Evolutionary conservation across 768 basidiomycete genomes (phyloP).

Genomic region (Phaeolepiota aurea): DNA sequence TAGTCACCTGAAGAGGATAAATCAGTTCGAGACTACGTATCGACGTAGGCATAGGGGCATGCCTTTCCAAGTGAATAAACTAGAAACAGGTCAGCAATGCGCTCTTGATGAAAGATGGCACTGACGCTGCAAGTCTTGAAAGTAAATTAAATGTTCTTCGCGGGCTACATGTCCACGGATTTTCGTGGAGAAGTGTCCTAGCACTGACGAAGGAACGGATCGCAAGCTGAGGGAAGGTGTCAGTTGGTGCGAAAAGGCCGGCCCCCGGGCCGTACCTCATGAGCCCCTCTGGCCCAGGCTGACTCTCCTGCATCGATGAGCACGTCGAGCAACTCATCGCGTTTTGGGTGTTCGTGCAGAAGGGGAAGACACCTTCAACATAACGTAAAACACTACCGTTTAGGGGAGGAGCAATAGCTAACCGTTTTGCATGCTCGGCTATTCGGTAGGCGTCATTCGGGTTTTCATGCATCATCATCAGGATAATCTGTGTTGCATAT

Average conservation of each 20-base stretch:
- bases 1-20: constrained; percentile 37
- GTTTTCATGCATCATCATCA: constrained; percentile 62
- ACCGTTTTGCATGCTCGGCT: constrained; percentile 64
- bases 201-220: constrained; percentile 57
- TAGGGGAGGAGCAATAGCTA: too few relatives aligned
- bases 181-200: constrained; percentile 38
- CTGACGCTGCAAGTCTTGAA: constrained; percentile 55
- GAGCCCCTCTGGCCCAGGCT: constrained; percentile 65
- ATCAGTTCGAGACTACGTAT: neutral
- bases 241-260: neutral
- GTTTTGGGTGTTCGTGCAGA: constrained; percentile 49
- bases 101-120: constrained; percentile 6
- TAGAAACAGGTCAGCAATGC: constrained; percentile 11
- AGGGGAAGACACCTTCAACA: constrained; percentile 54
- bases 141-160: constrained; percentile 42
- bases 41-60: neutral
- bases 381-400: too few relatives aligned
- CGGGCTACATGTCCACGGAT: constrained; percentile 46
- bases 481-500: constrained; percentile 41
- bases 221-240: constrained; percentile 34
- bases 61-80: constrained; percentile 64
- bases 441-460: constrained; percentile 60
- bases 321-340: constrained; percentile 51
- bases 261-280: constrained; percentile 39
- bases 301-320: constrained; percentile 65